Percentiles rank a stretch among this genome's conserved stretches.
phyloP scores from a whole-genome alignment of 768 basidiomycete genomes.

The Lactarius vividus region DNA sequence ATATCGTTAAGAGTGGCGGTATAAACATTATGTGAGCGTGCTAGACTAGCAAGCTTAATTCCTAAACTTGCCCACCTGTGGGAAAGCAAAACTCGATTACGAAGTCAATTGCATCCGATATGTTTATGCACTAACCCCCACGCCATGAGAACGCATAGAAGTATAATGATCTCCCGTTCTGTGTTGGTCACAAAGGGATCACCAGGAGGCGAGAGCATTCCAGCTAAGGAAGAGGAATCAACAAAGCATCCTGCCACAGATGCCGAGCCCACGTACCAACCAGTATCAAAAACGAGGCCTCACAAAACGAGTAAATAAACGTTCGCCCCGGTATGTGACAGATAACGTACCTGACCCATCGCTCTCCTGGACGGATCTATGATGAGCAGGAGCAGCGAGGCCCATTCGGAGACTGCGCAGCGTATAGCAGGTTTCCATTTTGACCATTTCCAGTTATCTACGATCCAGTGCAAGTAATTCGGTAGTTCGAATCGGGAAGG shows the following conservation, averaged over 20 bases:
- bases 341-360: slow-evolving; percentile 54
- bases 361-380: slow-evolving; percentile 47
- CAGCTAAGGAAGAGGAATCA: slow-evolving; percentile 38
- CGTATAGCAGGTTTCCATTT: slow-evolving; percentile 64
- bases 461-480: slow-evolving; percentile 50
- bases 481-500: slow-evolving; percentile 31
- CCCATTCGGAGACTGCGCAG: slow-evolving; percentile 60
- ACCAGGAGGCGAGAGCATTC: slow-evolving; percentile 62
- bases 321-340: not conserved
- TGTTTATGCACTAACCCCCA: slow-evolving; percentile 55
- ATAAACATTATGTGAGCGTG: slow-evolving; percentile 45
- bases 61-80: slow-evolving; percentile 65
- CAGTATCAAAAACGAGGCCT: slow-evolving; percentile 66
- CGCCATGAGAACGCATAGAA: slow-evolving; percentile 45
- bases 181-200: slow-evolving; percentile 68
- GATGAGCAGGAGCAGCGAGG: slow-evolving; percentile 56
- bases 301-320: slow-evolving; percentile 5
- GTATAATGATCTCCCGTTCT: slow-evolving; percentile 59
- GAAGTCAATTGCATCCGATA: not conserved
- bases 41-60: slow-evolving; percentile 57
- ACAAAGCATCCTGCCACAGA: not conserved
- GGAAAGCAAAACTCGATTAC: not conserved
- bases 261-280: slow-evolving; percentile 43
- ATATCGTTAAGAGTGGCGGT: slow-evolving; percentile 40
- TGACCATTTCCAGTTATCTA: slow-evolving; percentile 52